Evolutionary conservation across 768 basidiomycete species (phyloP), one percentile per base, ranked within the genome.

Genomic region (Cubamyces lactineus): DNA sequence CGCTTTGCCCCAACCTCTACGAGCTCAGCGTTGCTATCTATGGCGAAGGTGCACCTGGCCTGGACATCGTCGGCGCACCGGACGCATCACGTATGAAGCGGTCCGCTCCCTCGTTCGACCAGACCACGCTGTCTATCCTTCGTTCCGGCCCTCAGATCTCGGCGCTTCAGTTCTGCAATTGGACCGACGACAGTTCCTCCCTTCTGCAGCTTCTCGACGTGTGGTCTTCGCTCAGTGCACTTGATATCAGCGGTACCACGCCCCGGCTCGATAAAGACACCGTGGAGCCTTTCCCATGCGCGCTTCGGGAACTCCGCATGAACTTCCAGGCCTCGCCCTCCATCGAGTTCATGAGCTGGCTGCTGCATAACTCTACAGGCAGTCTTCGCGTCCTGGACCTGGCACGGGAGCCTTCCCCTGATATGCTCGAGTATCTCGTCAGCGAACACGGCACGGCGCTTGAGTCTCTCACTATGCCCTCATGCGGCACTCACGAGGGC

Each of bases 281-380:
- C 40, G 71, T 77, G 30, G 72, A 72, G 34, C 82, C 85, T 0
- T 80, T 80, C 63, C 76, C 80, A 4, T 78, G 78, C 66, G 73
- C 79, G 13, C 78, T 88, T 26, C 70, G 80, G 54, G 77, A 81
- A 66, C 76, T 91, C 42, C 79, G 82, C 60, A 78, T 89, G 74
- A 88, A 88, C 73, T 85, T 86, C 72, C 88, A 89, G 70, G 71
- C 76, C n/a, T 73, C 82, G 7, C 86, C 87, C 21, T 81, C 85
- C 2, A 69, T 82, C 48, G 85, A 87, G 39, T 86, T 90, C 72
- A 74, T 88, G 66, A 77, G 81, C 40, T 90, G 89, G 89, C 83
- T 92, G 58, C 84, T 90, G 24, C 81, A 84, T 67, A 78, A 82
- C 59, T 87, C 87, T 38, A 65, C 73, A 23, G 71, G 71, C 46